Conservation (phyloP, 2,329 filamentous ascomycete genomes). For the Xylariaceae sp. region DNA sequence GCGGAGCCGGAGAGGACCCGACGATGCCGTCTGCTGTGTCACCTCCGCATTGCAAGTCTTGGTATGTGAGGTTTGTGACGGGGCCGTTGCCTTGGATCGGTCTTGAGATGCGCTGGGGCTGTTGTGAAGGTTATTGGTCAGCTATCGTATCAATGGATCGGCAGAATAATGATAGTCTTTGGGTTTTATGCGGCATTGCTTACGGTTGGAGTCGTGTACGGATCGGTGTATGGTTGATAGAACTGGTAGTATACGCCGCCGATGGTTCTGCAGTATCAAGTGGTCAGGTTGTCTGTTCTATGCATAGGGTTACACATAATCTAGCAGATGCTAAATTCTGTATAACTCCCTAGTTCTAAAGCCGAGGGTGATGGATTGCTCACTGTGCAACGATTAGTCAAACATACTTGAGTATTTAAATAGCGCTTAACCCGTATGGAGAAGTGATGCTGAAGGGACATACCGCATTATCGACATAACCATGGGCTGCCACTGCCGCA, state of each 20-base stretch:
- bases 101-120: constrained; percentile 52
- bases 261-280: constrained; percentile 29
- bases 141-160: constrained; percentile 10
- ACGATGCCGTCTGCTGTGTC: constrained; percentile 44
- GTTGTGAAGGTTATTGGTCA: constrained; percentile 23
- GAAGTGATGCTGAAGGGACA: too few relatives aligned
- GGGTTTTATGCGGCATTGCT: background rate
- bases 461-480: constrained; percentile 41
- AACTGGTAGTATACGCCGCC: constrained; percentile 37
- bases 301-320: background rate
- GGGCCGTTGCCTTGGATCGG: constrained; percentile 56
- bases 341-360: too few relatives aligned
- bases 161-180: background rate
- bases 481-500: constrained; percentile 44
- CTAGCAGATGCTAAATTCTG: background rate
- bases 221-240: constrained; percentile 28
- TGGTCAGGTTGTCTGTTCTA: background rate
- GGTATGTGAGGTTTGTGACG: constrained; percentile 47
- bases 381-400: background rate
- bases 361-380: background rate
- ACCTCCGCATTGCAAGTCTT: constrained; percentile 55
- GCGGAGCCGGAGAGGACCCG: constrained; percentile 48
- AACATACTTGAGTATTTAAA: background rate
- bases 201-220: constrained; percentile 20
- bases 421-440: background rate